Base-by-base conservation (phyloP, 2,329 filamentous ascomycete genomes). In the Alternaria incomplexa region DNA sequence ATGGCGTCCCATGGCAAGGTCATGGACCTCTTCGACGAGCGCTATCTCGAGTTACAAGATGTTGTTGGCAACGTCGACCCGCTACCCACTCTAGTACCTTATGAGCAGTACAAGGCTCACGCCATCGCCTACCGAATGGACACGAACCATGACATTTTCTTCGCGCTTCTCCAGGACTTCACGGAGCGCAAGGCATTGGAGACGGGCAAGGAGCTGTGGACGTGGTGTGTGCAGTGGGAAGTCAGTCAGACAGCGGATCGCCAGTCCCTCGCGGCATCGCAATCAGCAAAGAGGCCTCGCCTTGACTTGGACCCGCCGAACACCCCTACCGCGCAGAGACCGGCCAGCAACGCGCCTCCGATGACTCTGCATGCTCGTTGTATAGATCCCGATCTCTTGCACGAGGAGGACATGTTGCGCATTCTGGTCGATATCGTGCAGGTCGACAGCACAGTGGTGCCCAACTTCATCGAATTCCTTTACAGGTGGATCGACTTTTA, bases 381-480 rank as follows among this genome's bases (percentile, higher is more conserved):
- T 13, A 60, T 78, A 8, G 62, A 72, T 32, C 65, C 68, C 4
- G 65, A 70, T 12, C 55, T 79, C n/a, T 66, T 74, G 53, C 58
- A 69, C 32, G 66, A 76, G 28, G 72, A 74, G 11, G 71, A 76
- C 3, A 68, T 77, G 64, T 32, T 77, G 20, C 69, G 75, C 4
- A 72, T 75, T 25, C 56, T 79, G 26, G 68, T 78, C 48, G 73
- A 77, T 25, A 78, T 79, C 23, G 66, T 79, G 6, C 75, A 78
- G 43, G 68, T 67, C 9, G 58, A 68, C 9, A 69, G 64, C 56
- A 60, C 56, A 9, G 54, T 77, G 15, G 70, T 79, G 2, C 77
- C 77, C 2, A 79, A 79, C 57, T 76, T 73, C 26, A 69, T 79
- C 40, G 77, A 79, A 47, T 77, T 77, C 25, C 58, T 79, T 8